Evolutionary conservation across 2,329 filamentous ascomycete species (phyloP), one percentile per base, ranked within the genome.

Genomic region (Macrophomina tecta): DNA sequence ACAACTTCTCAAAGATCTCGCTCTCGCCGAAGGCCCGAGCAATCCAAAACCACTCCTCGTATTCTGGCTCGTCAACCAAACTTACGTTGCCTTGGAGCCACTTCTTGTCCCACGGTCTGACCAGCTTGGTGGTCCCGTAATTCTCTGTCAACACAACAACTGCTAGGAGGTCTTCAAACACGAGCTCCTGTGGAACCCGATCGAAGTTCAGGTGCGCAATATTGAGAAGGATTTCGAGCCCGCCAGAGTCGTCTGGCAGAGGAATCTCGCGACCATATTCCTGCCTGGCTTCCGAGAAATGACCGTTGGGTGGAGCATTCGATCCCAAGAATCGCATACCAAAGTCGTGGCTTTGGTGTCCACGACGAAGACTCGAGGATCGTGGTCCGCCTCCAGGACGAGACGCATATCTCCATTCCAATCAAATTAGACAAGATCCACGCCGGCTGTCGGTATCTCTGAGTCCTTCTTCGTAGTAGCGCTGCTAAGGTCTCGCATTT

Each of bases 191-290:
- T 1, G 72, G 73, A 2, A 80, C 69, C n/a, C 70, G 66, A 1
- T 67, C 30, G 48, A 73, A 74, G 11, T 73, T 69, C 9, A 68
- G 52, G 62, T 79, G 77, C 2, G 75, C 73, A 6, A 80, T 73
- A 28, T 71, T 70, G 64, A 80, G 72, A 7, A 80, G 30, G 1
- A 78, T 68, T 0, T 66, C 55, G 67, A 81, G 74, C 1, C 74
- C 73, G 1, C 72, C 69, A 0, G 73, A 66, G 58, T 79, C 69
- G 5, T 77, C 73, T 0, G 72, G 73, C 14, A 76, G 69, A 3
- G 69, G 66, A 32, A 78, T 68, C 60, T 75, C 71, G 46, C 69
- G 69, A 46, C 71, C 69, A 4, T 48, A 63, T 56, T 61, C 38
- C 4, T 5, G 28, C n/a, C 28, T 42, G 16, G 58, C 28, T 48